Base-by-base conservation (phyloP, 192 early-diverging fungal genomes). In the Pilobolus umbonatus region DNA sequence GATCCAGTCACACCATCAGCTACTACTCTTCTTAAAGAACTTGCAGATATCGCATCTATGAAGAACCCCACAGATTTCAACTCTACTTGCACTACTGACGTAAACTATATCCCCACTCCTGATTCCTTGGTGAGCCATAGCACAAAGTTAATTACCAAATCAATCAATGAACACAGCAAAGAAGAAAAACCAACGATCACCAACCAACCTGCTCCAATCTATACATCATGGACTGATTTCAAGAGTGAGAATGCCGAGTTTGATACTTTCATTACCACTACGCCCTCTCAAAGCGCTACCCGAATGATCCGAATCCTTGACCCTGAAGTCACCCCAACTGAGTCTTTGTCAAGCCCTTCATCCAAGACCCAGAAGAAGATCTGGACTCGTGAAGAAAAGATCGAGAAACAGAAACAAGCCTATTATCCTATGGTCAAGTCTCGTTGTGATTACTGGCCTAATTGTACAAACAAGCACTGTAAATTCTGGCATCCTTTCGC, bases 401-500 rank as follows among this genome's bases (percentile, higher is more conserved):
- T 58, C 31, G 21, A 42, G 2, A 25, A 58, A 34, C 56, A 58
- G 32, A 5, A 9, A 0, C 56, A 58, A 34, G 29, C 15, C 5
- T 42, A 58, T 46, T 10, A 46, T 4, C 43, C 56, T 8, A 44
- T 8, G 7, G 32, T 58, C 42, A 64, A 49, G 31, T 26, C 53
- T 28, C 50, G 76, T 14, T 78, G 76, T 44, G 49, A 63, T 39
- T 78, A 64, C 61, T 78, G 76, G 76, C 76, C 76, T 35, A 63
- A 64, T 25, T 78, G 76, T 60, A 78, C 76, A 32, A 78, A 78
- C 70, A 78, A 78, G 67, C 65, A 70, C 35, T 78, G 76, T 70
- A 78, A 78, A 46, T 78, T 65, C 42, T 65, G 59, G 0, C 76
- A 78, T 30, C 76, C 76, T 8, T 54, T 55, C 4, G 30, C 63